Conservation (phyloP, 2,329 filamentous ascomycete genomes). For the Monosporascus cannonballus region DNA sequence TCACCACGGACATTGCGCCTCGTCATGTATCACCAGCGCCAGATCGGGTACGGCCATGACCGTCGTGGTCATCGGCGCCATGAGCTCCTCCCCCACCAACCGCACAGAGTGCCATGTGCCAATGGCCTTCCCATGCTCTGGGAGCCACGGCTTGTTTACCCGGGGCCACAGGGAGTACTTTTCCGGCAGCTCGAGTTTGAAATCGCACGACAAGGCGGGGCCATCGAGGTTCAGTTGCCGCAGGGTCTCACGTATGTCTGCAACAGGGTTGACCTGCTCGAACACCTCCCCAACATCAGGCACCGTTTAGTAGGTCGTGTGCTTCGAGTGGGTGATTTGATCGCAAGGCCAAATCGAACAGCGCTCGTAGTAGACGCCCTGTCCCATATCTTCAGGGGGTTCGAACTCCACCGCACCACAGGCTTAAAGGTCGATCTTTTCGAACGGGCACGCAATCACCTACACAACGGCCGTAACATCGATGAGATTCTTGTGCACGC, state of each 20-base stretch:
- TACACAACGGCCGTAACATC: conserved; percentile 1
- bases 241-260: conserved; percentile 2
- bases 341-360: conserved; percentile 2
- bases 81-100: background rate
- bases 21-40: background rate
- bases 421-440: conserved; percentile 8
- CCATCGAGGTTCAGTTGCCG: background rate
- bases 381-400: conserved; percentile 5
- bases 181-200: background rate
- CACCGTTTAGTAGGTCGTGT: conserved; percentile 5
- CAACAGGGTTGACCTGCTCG: conserved; percentile 7
- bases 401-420: conserved; percentile 5
- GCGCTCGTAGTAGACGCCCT: conserved; percentile 3
- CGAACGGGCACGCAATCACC: conserved; percentile 7
- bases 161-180: background rate
- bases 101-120: background rate
- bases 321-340: conserved; percentile 1
- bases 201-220: too few species aligned
- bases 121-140: background rate
- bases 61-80: background rate
- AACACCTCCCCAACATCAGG: conserved; percentile 9
- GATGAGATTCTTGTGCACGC: background rate
- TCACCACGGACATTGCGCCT: background rate
- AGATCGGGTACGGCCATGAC: background rate
- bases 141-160: background rate